Conservation (phyloP, 352 stramenopile species). For the Pythium aquatile region DNA sequence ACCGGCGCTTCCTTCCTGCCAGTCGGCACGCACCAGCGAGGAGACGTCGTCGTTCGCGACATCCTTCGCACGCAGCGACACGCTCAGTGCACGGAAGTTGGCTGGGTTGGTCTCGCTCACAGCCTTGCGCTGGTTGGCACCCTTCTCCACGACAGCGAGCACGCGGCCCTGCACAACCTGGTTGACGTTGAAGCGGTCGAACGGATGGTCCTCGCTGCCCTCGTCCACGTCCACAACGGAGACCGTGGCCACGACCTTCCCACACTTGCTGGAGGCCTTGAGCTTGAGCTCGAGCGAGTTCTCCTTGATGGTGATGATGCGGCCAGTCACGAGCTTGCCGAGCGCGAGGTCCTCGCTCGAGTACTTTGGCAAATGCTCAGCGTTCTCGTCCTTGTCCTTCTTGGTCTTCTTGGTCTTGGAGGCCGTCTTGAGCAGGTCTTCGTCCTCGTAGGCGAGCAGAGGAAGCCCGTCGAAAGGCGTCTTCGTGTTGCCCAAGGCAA, state of each 20-base stretch:
- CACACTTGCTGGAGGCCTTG: constrained; percentile 64
- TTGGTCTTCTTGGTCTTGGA: constrained; percentile 30
- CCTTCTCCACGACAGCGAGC: constrained; percentile 66
- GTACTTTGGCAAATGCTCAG: constrained; percentile 75
- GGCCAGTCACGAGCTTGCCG: constrained; percentile 65
- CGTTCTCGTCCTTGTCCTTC: constrained; percentile 25
- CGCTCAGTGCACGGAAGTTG: constrained; percentile 66
- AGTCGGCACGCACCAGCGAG: constrained; percentile 69
- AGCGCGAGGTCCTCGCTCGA: constrained; percentile 49
- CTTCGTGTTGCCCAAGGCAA: constrained; percentile 28
- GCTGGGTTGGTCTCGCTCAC: constrained; percentile 74
- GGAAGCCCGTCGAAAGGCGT: constrained; percentile 78
- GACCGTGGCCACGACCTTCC: constrained; percentile 74
- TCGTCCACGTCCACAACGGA: constrained; percentile 85
- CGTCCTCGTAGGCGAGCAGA: constrained; percentile 56
- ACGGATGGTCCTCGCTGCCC: constrained; percentile 57
- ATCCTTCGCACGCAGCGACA: constrained; percentile 70
- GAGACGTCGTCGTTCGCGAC: constrained; percentile 36
- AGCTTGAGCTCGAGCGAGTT: constrained; percentile 82
- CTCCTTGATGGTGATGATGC: constrained; percentile 78
- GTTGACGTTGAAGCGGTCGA: constrained; percentile 79
- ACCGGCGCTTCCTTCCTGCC: constrained; percentile 65
- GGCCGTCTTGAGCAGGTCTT: constrained; percentile 39
- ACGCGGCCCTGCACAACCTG: constrained; percentile 66
- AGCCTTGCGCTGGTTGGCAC: constrained; percentile 83